These are phyloP conservation scores for Lentinula lateritia DNA, from an alignment of 768 basidiomycete species.

Conservation along the genomic window DNA sequence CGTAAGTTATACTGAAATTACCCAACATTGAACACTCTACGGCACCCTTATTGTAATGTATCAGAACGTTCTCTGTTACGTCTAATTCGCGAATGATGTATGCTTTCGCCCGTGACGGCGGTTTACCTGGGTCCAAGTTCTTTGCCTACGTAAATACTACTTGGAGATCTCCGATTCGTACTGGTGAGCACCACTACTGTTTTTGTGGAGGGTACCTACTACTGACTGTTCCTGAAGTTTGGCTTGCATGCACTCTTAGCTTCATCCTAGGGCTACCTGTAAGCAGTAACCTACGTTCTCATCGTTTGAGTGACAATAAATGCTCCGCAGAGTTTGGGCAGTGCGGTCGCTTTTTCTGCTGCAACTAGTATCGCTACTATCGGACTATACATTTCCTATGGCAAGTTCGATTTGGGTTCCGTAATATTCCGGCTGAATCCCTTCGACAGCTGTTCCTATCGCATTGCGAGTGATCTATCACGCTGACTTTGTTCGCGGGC, in stretches of 20 bases:
- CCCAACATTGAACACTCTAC: background rate
- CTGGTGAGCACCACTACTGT: conserved; percentile 34
- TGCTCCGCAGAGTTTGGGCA: conserved; percentile 46
- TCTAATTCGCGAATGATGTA: conserved; percentile 83
- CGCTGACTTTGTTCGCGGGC: conserved; percentile 56
- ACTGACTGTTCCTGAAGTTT: conserved; percentile 36
- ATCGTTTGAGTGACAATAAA: no score
- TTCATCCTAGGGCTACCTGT: conserved; percentile 66
- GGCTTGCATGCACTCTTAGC: conserved; percentile 73
- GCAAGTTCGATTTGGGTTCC: conserved; percentile 20
- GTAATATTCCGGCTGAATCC: background rate
- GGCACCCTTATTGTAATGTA: background rate
- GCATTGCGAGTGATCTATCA: conserved; percentile 59
- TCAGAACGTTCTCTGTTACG: conserved; percentile 70
- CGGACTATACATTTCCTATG: conserved; percentile 73
- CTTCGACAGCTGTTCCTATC: conserved; percentile 54
- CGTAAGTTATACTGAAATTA: background rate
- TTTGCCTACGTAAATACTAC: conserved; percentile 57
- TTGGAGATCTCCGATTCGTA: conserved; percentile 61
- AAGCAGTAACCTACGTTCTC: background rate
- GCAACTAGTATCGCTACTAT: conserved; percentile 65
- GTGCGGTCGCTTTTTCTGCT: conserved; percentile 61
- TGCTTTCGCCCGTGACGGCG: conserved; percentile 73
- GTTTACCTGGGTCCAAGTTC: conserved; percentile 61
- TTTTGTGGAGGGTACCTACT: background rate